Percentiles rank a stretch among this genome's conserved stretches.
These are phyloP conservation scores for Fraxinus cuspidata DNA, from an alignment of 257 asterid genomes.

Conservation along the genomic window DNA sequence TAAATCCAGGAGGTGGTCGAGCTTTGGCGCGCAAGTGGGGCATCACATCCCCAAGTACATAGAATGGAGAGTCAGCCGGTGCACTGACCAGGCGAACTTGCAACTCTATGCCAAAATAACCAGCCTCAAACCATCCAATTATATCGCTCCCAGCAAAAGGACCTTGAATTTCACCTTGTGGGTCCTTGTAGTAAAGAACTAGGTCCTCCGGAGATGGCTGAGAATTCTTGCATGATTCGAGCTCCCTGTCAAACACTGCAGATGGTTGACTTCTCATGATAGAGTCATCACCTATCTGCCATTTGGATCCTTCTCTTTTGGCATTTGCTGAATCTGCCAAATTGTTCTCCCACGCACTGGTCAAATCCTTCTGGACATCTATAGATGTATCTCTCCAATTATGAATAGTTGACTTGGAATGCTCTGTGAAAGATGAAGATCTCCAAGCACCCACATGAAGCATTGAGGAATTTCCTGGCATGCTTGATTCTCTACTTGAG, in stretches of 20 bases:
- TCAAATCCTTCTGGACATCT: slow-evolving; percentile 52
- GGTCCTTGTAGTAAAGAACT: slow-evolving; percentile 84
- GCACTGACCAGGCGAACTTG: slow-evolving; percentile 81
- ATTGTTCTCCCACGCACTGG: slow-evolving; percentile 45
- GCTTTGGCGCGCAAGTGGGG: slow-evolving; percentile 95
- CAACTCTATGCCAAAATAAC: slow-evolving; percentile 94
- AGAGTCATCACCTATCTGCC: slow-evolving; percentile 62
- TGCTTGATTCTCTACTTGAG: slow-evolving; percentile 35
- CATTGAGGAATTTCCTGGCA: slow-evolving; percentile 41
- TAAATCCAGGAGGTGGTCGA: slow-evolving; percentile 97
- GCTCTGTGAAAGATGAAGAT: slow-evolving; percentile 69
- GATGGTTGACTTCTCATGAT: slow-evolving; percentile 62
- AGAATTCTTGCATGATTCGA: slow-evolving; percentile 48
- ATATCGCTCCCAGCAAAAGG: slow-evolving; percentile 94
- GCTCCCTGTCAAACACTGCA: slow-evolving; percentile 53
- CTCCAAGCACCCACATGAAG: slow-evolving; percentile 59
- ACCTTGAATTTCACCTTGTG: slow-evolving; percentile 89
- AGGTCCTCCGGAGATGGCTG: slow-evolving; percentile 82
- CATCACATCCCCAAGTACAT: slow-evolving; percentile 91
- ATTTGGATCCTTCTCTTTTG: slow-evolving; percentile 44
- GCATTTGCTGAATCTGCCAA: slow-evolving; percentile 45
- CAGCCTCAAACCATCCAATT: slow-evolving; percentile 96
- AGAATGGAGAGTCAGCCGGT: slow-evolving; percentile 67
- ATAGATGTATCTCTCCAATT: slow-evolving; percentile 54
- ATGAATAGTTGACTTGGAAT: slow-evolving; percentile 40